A percentile compares a stretch with the other conserved stretches of the same genome.
These are phyloP conservation scores for Ottelia alismoides DNA, from an alignment of 106 monocot genomes.

Conservation along the genomic window DNA sequence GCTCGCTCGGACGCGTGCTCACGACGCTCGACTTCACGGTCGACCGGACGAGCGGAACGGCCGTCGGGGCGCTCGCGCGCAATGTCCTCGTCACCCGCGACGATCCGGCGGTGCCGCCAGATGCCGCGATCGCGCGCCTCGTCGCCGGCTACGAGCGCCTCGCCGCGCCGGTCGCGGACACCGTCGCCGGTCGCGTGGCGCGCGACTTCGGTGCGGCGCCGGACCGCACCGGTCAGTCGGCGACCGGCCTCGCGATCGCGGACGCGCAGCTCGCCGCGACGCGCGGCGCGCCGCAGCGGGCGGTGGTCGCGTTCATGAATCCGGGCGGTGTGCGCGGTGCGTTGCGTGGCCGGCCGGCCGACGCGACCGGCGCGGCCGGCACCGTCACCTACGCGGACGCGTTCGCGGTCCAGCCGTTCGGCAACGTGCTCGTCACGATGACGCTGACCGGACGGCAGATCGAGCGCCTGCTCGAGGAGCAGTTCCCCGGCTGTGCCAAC, in stretches of 20 bases:
- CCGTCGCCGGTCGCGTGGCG: background rate
- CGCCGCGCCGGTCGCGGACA: background rate
- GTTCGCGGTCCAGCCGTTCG: too few relatives aligned
- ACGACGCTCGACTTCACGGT: background rate
- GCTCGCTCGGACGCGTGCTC: background rate
- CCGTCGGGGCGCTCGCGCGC: background rate
- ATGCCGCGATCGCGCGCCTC: background rate
- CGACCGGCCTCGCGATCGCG: background rate
- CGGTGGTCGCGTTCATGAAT: background rate
- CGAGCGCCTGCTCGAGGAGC: background rate
- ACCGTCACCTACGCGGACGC: background rate
- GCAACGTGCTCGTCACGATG: background rate
- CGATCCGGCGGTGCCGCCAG: too few relatives aligned
- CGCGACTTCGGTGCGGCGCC: background rate
- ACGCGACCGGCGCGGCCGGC: too few relatives aligned
- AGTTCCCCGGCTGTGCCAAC: background rate
- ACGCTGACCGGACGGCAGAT: background rate
- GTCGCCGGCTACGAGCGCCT: background rate
- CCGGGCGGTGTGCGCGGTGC: background rate
- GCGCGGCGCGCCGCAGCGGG: too few relatives aligned
- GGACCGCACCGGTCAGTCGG: background rate
- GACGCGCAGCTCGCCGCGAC: background rate
- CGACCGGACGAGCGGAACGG: background rate
- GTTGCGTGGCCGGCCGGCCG: background rate
- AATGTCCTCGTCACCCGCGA: background rate